phyloP scores from a whole-genome alignment of 768 basidiomycete species.

The Mycena leptocephala region DNA sequence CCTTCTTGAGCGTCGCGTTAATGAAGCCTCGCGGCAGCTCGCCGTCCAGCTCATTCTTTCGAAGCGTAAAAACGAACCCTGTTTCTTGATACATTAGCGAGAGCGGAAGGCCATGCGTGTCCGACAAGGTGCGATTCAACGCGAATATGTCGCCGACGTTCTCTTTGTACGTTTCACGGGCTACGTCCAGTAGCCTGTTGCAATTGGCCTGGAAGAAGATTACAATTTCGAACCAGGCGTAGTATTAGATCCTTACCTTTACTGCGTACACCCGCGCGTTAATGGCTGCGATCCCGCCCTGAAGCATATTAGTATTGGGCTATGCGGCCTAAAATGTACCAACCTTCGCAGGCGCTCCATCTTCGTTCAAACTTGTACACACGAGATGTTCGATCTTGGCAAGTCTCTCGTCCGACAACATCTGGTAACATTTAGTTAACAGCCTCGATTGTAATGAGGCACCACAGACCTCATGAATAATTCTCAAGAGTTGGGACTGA shows the following conservation, averaged over 20 bases:
- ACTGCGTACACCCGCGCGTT: conserved; percentile 94
- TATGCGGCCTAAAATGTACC: neutral
- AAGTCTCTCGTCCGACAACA: conserved; percentile 84
- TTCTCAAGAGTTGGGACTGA: conserved; percentile 72
- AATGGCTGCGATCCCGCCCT: conserved; percentile 83
- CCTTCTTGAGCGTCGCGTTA: conserved; percentile 77
- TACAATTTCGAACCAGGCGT: neutral
- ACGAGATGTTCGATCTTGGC: conserved; percentile 75
- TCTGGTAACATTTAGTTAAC: conserved; percentile 55
- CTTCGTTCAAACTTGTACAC: conserved; percentile 81
- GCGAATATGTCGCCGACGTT: conserved; percentile 91
- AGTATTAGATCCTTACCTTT: conserved; percentile 58
- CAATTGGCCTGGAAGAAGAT: conserved; percentile 72
- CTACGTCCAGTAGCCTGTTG: conserved; percentile 92
- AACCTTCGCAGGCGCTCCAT: conserved; percentile 74
- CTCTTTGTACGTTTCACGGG: conserved; percentile 95
- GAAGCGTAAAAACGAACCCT: conserved; percentile 82
- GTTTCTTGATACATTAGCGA: conserved; percentile 79
- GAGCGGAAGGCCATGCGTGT: conserved; percentile 77
- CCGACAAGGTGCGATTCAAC: conserved; percentile 71
- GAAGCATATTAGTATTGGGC: neutral
- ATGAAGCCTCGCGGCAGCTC: conserved; percentile 82
- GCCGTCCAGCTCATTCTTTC: conserved; percentile 76
- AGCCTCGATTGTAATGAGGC: neutral
- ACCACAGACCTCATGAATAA: conserved; percentile 70